Conservation (phyloP, 768 basidiomycete genomes). For the Macrolepiota albuminosa region DNA sequence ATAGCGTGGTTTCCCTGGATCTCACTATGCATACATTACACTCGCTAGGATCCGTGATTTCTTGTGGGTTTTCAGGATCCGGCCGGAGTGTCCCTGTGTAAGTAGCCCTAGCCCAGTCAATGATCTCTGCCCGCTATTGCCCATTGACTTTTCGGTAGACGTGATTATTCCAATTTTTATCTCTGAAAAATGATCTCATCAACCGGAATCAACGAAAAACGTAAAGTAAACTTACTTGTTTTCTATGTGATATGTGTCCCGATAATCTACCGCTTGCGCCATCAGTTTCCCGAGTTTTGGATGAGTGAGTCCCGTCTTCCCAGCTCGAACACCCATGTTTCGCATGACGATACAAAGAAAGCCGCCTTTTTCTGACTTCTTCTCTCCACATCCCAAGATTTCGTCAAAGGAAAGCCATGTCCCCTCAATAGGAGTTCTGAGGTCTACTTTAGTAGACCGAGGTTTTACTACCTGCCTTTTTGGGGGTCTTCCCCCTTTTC, state of each 20-base stretch:
- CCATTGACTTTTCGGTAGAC: constrained; percentile 2
- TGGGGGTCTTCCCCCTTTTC: no score
- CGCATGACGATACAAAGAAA: constrained; percentile 5
- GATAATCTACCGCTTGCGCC: neutral
- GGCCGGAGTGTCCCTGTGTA: neutral
- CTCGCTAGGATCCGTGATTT: neutral
- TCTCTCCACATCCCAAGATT: constrained; percentile 4
- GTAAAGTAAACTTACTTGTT: constrained; percentile 1
- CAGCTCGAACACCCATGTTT: neutral
- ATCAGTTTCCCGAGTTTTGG: neutral
- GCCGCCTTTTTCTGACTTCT: neutral
- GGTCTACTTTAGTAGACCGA: no score
- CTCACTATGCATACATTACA: neutral
- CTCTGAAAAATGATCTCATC: neutral
- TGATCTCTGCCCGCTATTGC: constrained; percentile 8
- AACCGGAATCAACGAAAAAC: neutral
- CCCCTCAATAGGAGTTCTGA: no score
- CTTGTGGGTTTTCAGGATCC: neutral
- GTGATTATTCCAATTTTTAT: neutral
- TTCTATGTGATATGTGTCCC: neutral
- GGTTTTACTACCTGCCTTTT: no score
- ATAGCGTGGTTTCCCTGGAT: neutral
- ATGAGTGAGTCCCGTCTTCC: neutral
- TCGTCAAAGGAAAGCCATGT: no score
- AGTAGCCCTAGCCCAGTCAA: neutral